A percentile compares a stretch with the other conserved stretches of the same genome.
phyloP scores from a whole-genome alignment of 2,329 filamentous ascomycete genomes.

The Thelonectria olida region DNA sequence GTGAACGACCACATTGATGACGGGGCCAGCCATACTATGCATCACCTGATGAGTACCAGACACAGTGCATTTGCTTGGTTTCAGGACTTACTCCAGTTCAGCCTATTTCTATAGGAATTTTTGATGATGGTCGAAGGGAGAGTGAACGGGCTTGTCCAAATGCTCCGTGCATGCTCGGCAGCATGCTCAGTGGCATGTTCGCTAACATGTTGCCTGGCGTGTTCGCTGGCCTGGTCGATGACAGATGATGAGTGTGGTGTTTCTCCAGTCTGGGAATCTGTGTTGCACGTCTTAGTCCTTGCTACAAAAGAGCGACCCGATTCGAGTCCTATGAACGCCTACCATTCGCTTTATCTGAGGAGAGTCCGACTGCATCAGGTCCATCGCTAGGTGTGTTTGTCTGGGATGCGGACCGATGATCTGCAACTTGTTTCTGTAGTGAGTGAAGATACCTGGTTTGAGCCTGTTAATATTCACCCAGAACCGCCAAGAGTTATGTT shows the following conservation, averaged over 20 bases:
- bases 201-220: background rate
- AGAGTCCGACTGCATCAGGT: background rate
- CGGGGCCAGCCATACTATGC: conserved; percentile 42
- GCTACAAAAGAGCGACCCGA: background rate
- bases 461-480: background rate
- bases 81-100: conserved; percentile 48
- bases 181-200: too few species aligned
- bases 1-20: conserved; percentile 49
- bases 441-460: conserved; percentile 3
- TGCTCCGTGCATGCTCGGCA: conserved; percentile 23
- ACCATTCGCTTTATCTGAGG: background rate
- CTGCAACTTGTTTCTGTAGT: conserved; percentile 10
- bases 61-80: background rate
- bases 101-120: conserved; percentile 41
- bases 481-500: background rate
- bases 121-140: conserved; percentile 41
- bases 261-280: background rate
- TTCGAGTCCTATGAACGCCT: background rate
- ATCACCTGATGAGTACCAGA: background rate
- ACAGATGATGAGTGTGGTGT: background rate
- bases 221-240: background rate
- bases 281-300: background rate
- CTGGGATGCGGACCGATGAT: background rate
- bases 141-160: conserved; percentile 44
- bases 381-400: background rate